A percentile compares a stretch with the other conserved stretches of the same genome.
Conservation (phyloP, 805 yeast genomes). For the Candida railenensis region DNA sequence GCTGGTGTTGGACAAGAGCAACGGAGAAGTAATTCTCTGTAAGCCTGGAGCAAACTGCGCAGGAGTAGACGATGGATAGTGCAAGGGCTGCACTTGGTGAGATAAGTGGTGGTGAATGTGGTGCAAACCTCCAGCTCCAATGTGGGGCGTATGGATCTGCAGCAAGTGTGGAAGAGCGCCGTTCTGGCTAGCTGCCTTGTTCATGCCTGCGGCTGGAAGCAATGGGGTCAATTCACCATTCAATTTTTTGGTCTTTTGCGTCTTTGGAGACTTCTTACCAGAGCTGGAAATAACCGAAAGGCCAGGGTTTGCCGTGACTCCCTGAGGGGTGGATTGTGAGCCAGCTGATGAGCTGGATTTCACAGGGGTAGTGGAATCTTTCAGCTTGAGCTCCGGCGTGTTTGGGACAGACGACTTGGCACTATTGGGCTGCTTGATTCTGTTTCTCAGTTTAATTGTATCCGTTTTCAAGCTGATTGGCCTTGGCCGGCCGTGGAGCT, state of each 20-base stretch:
- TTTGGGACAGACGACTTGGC: slow-evolving; percentile 45
- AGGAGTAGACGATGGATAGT: slow-evolving; percentile 68
- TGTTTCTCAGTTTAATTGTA: slow-evolving; percentile 85
- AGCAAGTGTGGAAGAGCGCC: slow-evolving; percentile 1
- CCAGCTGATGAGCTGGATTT: not conserved
- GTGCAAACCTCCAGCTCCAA: slow-evolving; percentile 4
- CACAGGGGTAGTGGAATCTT: slow-evolving; percentile 31
- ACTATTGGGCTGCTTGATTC: slow-evolving; percentile 60
- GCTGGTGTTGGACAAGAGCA: slow-evolving; percentile 53
- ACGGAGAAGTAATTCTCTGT: slow-evolving; percentile 63
- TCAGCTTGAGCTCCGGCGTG: slow-evolving; percentile 57
- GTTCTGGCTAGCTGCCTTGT: not conserved
- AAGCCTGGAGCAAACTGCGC: slow-evolving; percentile 68
- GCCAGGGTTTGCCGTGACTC: not conserved
- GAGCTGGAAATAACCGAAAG: too few species aligned
- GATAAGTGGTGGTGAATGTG: slow-evolving; percentile 22
- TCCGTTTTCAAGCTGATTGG: slow-evolving; percentile 91
- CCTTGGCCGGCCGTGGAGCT: slow-evolving; percentile 88
- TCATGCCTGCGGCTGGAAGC: not conserved
- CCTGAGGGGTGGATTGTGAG: not conserved
- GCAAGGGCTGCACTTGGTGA: slow-evolving; percentile 51
- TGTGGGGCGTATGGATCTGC: slow-evolving; percentile 4
- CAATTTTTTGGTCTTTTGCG: slow-evolving; percentile 5
- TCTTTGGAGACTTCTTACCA: slow-evolving; percentile 14
- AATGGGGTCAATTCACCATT: not conserved